A percentile compares a stretch with the other conserved stretches of the same genome.
These are phyloP conservation scores for Leccinum variicolor DNA, from an alignment of 768 basidiomycete species.

Conservation along the genomic window DNA sequence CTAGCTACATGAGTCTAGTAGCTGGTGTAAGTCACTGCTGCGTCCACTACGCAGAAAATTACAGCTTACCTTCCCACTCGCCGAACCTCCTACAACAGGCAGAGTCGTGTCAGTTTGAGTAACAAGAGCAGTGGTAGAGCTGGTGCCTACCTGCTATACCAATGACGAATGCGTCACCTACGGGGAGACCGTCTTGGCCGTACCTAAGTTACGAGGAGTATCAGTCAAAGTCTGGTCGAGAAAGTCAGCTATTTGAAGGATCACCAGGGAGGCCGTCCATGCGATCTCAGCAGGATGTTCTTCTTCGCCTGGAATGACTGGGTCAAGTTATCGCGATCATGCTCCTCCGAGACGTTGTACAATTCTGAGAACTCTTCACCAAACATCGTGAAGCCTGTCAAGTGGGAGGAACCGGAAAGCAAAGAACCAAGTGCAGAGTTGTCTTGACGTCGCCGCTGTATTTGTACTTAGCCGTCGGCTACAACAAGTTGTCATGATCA, in stretches of 20 bases:
- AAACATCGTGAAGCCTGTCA: constrained; percentile 15
- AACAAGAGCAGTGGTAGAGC: not conserved
- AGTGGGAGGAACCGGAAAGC: not conserved
- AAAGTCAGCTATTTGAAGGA: constrained; percentile 8
- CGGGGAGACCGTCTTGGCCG: constrained; percentile 65
- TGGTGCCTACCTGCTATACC: constrained; percentile 69
- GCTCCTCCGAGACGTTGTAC: constrained; percentile 17
- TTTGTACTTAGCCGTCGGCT: constrained; percentile 32
- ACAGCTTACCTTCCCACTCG: constrained; percentile 75
- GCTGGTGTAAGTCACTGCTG: constrained; percentile 1
- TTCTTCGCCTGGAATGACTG: constrained; percentile 41
- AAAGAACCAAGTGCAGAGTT: not conserved
- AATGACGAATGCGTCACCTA: constrained; percentile 77
- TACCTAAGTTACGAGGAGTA: constrained; percentile 52
- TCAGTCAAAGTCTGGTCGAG: constrained; percentile 11
- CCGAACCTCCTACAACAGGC: constrained; percentile 63
- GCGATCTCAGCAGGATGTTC: constrained; percentile 78
- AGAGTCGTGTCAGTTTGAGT: not conserved
- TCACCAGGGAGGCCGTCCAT: constrained; percentile 85
- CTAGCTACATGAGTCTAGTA: constrained; percentile 79
- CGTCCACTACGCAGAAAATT: not conserved
- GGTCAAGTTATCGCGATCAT: constrained; percentile 11
- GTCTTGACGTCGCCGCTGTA: constrained; percentile 6
- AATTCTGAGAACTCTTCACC: constrained; percentile 26
- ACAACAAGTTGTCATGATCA: constrained; percentile 6